A percentile compares a stretch with the other conserved stretches of the same genome.
Conservation (phyloP, 148 eudicot species). For the Salicornia ramosissima region DNA sequence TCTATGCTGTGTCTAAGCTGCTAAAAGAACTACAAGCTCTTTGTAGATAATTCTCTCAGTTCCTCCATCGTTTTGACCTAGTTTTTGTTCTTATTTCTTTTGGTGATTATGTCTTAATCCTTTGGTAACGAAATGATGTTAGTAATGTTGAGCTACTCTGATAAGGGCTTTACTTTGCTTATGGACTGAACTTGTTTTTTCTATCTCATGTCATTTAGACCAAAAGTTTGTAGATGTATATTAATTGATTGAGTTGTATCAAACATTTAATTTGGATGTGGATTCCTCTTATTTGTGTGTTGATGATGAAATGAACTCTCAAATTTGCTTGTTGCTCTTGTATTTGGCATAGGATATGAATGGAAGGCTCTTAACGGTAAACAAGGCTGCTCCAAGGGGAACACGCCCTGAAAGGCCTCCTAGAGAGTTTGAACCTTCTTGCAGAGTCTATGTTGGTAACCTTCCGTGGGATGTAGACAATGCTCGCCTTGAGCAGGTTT, state of each 20-base stretch:
- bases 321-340: background rate
- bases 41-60: background rate
- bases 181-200: too few species aligned
- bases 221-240: background rate
- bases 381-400: constrained; percentile 95
- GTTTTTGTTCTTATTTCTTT: background rate
- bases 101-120: background rate
- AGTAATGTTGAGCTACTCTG: too few species aligned
- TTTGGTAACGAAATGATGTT: too few species aligned
- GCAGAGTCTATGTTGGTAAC: constrained; percentile 78
- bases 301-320: background rate
- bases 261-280: background rate
- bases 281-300: background rate
- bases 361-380: constrained; percentile 72
- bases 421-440: constrained; percentile 43
- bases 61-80: background rate
- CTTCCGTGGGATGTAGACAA: constrained; percentile 84
- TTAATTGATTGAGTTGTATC: background rate
- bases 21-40: background rate
- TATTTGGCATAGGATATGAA: constrained; percentile 46
- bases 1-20: background rate
- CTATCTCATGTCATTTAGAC: background rate
- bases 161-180: too few species aligned
- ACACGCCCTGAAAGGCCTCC: constrained; percentile 63
- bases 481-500: constrained; percentile 58